phyloP scores from a whole-genome alignment of 1,284 basidiomycete species.

The Sanghuangporus baumii region DNA sequence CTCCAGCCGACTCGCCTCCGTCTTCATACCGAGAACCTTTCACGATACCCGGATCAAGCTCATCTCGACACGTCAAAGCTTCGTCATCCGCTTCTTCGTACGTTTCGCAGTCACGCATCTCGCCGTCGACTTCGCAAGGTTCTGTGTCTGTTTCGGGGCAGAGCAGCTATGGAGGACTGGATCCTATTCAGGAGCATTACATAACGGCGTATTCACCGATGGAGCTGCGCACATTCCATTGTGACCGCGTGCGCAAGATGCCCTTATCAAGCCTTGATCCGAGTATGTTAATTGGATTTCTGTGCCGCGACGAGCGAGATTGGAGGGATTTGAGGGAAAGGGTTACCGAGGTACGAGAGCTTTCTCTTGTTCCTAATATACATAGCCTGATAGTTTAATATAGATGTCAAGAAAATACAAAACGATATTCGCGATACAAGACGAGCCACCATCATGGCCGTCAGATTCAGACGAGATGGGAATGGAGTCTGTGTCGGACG shows the following conservation, averaged over 20 bases:
- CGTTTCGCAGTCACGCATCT: constrained; percentile 2
- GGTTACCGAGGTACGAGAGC: constrained; percentile 53
- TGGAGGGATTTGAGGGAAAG: constrained; percentile 79
- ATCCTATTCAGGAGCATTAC: constrained; percentile 52
- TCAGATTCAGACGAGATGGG: constrained; percentile 72
- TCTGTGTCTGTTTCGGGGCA: constrained; percentile 8
- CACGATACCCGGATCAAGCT: constrained; percentile 49
- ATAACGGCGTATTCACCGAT: constrained; percentile 52
- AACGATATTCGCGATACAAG: constrained; percentile 77
- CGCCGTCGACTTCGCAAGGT: constrained; percentile 9
- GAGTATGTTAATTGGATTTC: constrained; percentile 93
- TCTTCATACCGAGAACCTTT: constrained; percentile 46
- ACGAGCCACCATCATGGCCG: constrained; percentile 81
- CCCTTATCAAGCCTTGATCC: constrained; percentile 88
- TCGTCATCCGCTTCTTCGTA: constrained; percentile 38
- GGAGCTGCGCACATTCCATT: constrained; percentile 88
- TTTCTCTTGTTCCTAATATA: background rate
- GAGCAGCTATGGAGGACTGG: constrained; percentile 24
- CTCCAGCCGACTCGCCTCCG: constrained; percentile 39
- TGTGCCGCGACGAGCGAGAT: constrained; percentile 77
- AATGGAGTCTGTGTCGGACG: constrained; percentile 75
- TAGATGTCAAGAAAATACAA: constrained; percentile 55
- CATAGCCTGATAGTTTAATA: background rate
- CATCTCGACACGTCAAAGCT: constrained; percentile 55
- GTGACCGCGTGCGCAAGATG: constrained; percentile 92